phyloP scores from a whole-genome alignment of 306 rosid species.

The Albizia julibrissin region DNA sequence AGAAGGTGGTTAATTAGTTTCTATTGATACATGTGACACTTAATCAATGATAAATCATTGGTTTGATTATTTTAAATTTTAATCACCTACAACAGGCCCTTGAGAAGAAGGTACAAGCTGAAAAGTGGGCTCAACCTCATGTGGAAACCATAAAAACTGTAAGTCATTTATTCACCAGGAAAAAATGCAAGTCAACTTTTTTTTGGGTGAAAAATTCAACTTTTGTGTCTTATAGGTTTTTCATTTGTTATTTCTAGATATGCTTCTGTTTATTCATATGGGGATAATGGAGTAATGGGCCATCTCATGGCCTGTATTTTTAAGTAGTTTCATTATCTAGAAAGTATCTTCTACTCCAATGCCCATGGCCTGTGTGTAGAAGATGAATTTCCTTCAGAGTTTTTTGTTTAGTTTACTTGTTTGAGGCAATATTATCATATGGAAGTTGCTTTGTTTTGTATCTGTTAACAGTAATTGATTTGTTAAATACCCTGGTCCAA shows the following conservation, averaged over 20 bases:
- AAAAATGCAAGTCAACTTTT: constrained; percentile 50
- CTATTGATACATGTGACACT: constrained; percentile 9
- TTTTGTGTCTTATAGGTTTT: constrained; percentile 25
- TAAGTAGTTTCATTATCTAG: neutral
- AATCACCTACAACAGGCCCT: constrained; percentile 28
- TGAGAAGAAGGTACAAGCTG: constrained; percentile 75
- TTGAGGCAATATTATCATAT: constrained; percentile 20
- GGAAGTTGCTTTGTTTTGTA: constrained; percentile 14
- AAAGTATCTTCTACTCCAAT: neutral
- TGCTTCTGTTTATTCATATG: constrained; percentile 4
- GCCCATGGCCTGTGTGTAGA: constrained; percentile 12
- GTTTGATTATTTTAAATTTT: constrained; percentile 30
- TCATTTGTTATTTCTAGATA: constrained; percentile 27
- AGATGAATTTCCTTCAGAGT: constrained; percentile 20
- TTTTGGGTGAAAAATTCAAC: constrained; percentile 34
- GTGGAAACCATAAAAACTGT: constrained; percentile 74
- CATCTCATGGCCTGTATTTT: neutral
- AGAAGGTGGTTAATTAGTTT: constrained; percentile 61
- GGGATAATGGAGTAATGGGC: constrained; percentile 12
- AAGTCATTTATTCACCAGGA: constrained; percentile 35
- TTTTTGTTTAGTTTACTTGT: constrained; percentile 23
- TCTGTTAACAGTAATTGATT: constrained; percentile 16
- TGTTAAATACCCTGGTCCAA: constrained; percentile 23
- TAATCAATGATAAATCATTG: constrained; percentile 9
- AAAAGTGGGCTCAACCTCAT: constrained; percentile 92